These are phyloP conservation scores for Trichoderma aggressivum DNA, from an alignment of 2,329 filamentous ascomycete genomes.

Conservation along the genomic window DNA sequence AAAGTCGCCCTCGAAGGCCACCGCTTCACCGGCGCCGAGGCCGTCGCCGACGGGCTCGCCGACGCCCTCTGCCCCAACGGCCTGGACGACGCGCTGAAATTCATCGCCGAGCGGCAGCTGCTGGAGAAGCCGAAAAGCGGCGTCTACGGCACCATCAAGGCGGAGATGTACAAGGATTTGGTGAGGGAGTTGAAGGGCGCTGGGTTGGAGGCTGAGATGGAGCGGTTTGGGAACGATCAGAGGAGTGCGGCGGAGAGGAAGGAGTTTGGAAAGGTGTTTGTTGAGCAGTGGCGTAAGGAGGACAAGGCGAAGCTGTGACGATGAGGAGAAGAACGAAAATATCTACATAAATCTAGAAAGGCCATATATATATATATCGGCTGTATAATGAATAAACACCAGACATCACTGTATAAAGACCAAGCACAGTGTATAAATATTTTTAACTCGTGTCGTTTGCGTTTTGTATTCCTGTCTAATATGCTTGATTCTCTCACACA, in stretches of 20 bases:
- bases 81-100: constrained; percentile 57
- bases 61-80: constrained; percentile 59
- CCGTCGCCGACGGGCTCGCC: constrained; percentile 63
- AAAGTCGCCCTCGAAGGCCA: constrained; percentile 69
- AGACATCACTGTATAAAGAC: not conserved
- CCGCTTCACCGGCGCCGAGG: constrained; percentile 61
- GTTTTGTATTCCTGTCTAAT: constrained; percentile 1
- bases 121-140: constrained; percentile 59
- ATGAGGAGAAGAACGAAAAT: not conserved
- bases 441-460: not conserved
- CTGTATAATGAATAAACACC: not conserved
- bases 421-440: not conserved
- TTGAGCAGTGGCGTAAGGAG: constrained; percentile 47
- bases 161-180: constrained; percentile 70
- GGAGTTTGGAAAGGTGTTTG: constrained; percentile 45
- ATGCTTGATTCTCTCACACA: not conserved
- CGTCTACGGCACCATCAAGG: constrained; percentile 69
- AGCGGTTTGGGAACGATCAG: constrained; percentile 42
- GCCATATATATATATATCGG: not conserved
- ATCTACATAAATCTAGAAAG: not conserved
- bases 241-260: constrained; percentile 41
- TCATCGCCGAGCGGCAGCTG: constrained; percentile 59
- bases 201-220: constrained; percentile 48
- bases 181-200: constrained; percentile 55
- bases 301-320: constrained; percentile 39